Evolutionary conservation across 331 rosid species (phyloP), one percentile per base, ranked within the genome.

Genomic region (Malus hybrid): DNA sequence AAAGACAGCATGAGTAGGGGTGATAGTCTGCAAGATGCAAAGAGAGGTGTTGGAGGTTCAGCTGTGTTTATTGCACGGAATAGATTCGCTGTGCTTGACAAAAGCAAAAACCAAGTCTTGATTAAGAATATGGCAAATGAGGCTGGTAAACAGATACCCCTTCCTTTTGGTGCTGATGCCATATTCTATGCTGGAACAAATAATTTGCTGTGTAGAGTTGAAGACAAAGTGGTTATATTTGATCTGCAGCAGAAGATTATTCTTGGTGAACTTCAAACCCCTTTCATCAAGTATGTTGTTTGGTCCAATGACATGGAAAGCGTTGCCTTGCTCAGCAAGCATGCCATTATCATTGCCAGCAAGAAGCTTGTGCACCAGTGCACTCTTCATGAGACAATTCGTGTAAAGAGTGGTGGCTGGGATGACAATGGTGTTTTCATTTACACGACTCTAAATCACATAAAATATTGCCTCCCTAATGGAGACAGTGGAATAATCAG

Each of bases 381-480:
- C 86, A 94, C 97, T 39, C 93, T 94, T 74, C 99, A 94, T 48
- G 99, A 94, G 87, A 92, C 99, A 42, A 94, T 94, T 69, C 99
- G 99, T 71, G 96, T 94, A 33, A 94, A 94, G 81, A 94, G 97
- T 79, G 99, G 99, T 70, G 95, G 89, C 24, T 94, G 99, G 99
- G 99, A 94, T 85, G 99, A 91, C 81, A 91, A 88, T 68, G 99
- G 97, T 56, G 91, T 94, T 74, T 92, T 94, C 84, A 94, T 94
- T 57, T 94, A 94, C 75, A 87, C 99, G 0, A 94, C 99, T 16
- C 74, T 94, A 65, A 94, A 94, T 77, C 99, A 94, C 78, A 88
- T 94, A 44, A 94, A 94, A 75, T 94, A 94, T 70, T 94, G 97
- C 79, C 93, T 94, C n/a, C 92, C 99, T 55, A 94, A 87, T 77